A percentile compares a stretch with the other conserved stretches of the same genome.
Conservation (phyloP, 1,284 basidiomycete genomes). For the Inonotus obliquus region DNA sequence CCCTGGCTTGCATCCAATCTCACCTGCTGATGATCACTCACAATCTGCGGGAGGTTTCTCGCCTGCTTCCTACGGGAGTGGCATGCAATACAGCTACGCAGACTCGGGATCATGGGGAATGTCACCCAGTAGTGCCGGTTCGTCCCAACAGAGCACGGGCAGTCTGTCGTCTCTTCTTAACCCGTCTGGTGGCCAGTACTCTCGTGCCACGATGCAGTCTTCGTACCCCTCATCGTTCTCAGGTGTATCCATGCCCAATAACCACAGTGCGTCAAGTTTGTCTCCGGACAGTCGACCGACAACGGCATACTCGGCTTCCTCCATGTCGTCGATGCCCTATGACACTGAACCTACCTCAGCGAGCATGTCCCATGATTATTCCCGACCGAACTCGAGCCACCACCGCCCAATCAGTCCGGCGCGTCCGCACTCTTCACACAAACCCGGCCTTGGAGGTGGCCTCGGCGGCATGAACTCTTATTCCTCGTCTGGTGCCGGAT, state of each 20-base stretch:
- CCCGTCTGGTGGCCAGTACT: conserved; percentile 58
- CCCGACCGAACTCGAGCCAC: conserved; percentile 66
- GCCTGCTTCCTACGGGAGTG: conserved; percentile 42
- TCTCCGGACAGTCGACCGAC: conserved; percentile 80
- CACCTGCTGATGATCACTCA: conserved; percentile 56
- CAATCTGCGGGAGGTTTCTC: conserved; percentile 52
- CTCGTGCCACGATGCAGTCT: conserved; percentile 60
- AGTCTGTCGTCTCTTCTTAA: conserved; percentile 77
- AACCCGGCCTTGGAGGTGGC: conserved; percentile 40
- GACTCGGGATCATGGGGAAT: conserved; percentile 55
- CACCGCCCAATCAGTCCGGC: conserved; percentile 56
- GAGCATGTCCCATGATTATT: conserved; percentile 46
- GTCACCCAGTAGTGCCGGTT: conserved; percentile 44
- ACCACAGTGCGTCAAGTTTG: conserved; percentile 64
- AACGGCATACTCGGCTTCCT: conserved; percentile 77
- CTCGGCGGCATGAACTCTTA: conserved; percentile 26
- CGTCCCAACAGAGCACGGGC: conserved; percentile 46
- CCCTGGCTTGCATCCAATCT: conserved; percentile 50
- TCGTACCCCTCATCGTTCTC: conserved; percentile 61
- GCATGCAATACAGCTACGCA: conserved; percentile 54
- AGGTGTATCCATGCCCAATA: conserved; percentile 57
- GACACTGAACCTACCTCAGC: conserved; percentile 42
- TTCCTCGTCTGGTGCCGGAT: not conserved
- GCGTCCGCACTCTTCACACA: conserved; percentile 49
- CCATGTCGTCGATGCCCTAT: conserved; percentile 68